Evolutionary conservation across 2,329 filamentous ascomycete genomes (phyloP), one percentile per base, ranked within the genome.

Genomic region (Neonectria punicea): DNA sequence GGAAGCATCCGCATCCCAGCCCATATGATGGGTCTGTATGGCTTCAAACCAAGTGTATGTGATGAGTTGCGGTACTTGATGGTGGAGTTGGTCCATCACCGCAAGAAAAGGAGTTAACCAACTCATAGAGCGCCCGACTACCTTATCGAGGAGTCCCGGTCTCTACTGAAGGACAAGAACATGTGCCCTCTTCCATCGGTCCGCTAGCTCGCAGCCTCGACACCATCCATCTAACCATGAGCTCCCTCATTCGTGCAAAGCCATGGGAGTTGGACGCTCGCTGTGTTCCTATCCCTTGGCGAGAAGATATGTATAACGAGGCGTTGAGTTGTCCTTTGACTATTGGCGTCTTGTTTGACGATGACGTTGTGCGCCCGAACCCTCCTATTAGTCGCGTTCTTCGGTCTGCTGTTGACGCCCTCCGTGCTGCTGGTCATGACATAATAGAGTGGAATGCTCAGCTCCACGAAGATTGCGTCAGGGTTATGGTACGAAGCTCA

Each of bases 151-250:
- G 87, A 0, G 86, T 88, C 0, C 81, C 86, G 0, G 88, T 90
- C 0, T 89, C 87, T 0, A 89, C 86, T 0, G 87, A 90, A 44
- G 87, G 89, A 2, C 88, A 90, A 70, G 86, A 90, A 61, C 87
- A 90, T 74, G 85, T 90, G 0, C 88, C 88, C 1, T 90, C 88
- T 0, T 82, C 87, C 0, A 78, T 90, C n/a, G 88, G 89, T 0
- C 89, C 89, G 1, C 82, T 91, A 78, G 80, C 85, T 6, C 80
- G 87, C 13, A 70, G 61, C 1, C 62, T 76, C 1, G 62, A 66
- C 0, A 86, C 87, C 0, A 76, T 91, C 2, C 78, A 79, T 8
- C 77, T 82, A 1, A 79, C 82, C 10, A 89, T 82, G 68, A 84
- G 80, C 66, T 79, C 82, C 0, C 69, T 89, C 1, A 79, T 84